Conservation (phyloP, 164 flowering plant genomes). For the Piper betle region DNA sequence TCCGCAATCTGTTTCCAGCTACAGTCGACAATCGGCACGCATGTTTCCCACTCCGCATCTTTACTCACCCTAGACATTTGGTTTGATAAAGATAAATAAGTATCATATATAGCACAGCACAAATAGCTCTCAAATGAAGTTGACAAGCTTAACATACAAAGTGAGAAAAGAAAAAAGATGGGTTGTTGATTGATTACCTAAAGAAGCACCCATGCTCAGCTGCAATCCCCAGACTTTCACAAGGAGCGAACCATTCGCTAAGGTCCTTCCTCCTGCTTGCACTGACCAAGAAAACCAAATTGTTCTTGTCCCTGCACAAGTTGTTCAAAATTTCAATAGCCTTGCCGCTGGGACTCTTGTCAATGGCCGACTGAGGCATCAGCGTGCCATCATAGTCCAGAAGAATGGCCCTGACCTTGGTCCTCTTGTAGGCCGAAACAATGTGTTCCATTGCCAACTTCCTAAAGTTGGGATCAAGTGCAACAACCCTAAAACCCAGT, state of each 20-base stretch:
- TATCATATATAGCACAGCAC: not conserved
- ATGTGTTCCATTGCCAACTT: constrained; percentile 64
- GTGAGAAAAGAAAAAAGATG: not conserved
- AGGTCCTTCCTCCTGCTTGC: constrained; percentile 36
- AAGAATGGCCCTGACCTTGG: constrained; percentile 43
- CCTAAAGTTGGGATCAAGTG: constrained; percentile 57
- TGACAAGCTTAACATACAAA: not conserved
- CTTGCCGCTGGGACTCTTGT: constrained; percentile 46
- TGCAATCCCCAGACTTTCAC: constrained; percentile 56
- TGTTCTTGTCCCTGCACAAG: constrained; percentile 19
- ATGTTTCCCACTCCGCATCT: constrained; percentile 63
- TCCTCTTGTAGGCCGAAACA: constrained; percentile 57
- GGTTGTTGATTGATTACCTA: constrained; percentile 20
- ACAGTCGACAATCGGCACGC: constrained; percentile 34
- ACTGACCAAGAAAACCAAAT: constrained; percentile 56
- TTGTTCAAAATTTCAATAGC: constrained; percentile 40
- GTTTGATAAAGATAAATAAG: not conserved
- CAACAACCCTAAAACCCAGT: constrained; percentile 54
- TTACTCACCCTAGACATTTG: constrained; percentile 13
- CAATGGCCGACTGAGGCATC: constrained; percentile 53
- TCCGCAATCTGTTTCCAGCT: constrained; percentile 63
- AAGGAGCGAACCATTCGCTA: constrained; percentile 52
- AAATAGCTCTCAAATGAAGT: too few species aligned
- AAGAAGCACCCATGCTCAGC: constrained; percentile 71
- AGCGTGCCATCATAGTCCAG: constrained; percentile 74